Evolutionary conservation across 352 stramenopile genomes (phyloP), one percentile per base, ranked within the genome.

Genomic region (Phytophthora cryptogea): DNA sequence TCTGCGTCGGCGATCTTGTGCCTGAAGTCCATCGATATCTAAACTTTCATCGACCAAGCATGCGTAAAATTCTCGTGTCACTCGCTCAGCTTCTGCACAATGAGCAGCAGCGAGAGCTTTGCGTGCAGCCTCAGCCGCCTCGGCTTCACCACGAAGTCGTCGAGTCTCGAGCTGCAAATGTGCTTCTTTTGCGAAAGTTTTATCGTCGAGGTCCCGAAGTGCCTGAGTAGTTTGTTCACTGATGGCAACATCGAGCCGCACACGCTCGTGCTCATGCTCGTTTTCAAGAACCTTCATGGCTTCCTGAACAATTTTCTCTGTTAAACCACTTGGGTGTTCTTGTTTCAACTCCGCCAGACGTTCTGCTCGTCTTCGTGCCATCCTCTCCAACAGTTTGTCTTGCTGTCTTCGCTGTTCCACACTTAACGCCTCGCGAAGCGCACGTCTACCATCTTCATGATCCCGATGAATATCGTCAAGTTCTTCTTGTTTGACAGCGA

Each of bases 361-460:
- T 28, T 64, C 61, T 0, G 42, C 45, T 27, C 67, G 53, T 13
- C 61, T 48, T 30, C 53, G 71, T 5, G 54, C 63, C 23, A 66
- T 57, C 2, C 66, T 50, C 23, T 76, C 72, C 11, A 66, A 26
- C 13, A 81, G 35, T 46, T 78, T 81, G 33, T 74, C 63, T 54
- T 69, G 60, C n/a, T 78, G 72, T 9, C 69, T 61, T 20, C 52
- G 43, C 6, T 73, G 58, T 39, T 82, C 73, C 1, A 68, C 47
- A 3, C 46, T 51, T 17, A 82, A 31, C 6, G 70, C 48, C 14
- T 53, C 43, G 11, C 41, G 17, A 8, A 82, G 48, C 11, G 59
- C 54, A 4, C 47, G 47, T 27, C 53, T 63, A 8, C 58, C 50
- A 9, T 69, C 50, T 26, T 63, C 60, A 16, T 77, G 67, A 5